A percentile compares a stretch with the other conserved stretches of the same genome.
Evolutionary conservation across 495 filamentous ascomycete genomes (phyloP).

Genomic region (Trichoderma erinaceum): DNA sequence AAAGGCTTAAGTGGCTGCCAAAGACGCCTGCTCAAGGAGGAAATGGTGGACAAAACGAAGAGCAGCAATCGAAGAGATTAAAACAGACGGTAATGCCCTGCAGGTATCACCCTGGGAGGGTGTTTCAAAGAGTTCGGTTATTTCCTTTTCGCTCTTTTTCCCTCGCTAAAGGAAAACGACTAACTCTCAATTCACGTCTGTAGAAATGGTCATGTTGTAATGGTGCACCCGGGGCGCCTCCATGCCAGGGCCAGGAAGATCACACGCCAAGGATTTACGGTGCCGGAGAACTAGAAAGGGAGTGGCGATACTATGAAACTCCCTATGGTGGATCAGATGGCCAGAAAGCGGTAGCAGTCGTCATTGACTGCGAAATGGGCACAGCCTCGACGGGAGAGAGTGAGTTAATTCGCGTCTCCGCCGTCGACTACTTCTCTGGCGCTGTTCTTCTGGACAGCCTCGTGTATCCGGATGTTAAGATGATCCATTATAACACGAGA

Average conservation of each 20-base stretch:
- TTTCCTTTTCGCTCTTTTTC: background rate
- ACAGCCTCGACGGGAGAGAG: slow-evolving; percentile 22
- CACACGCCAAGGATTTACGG: background rate
- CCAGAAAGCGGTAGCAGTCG: slow-evolving; percentile 26
- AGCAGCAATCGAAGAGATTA: background rate
- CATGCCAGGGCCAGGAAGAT: background rate
- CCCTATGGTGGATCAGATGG: background rate
- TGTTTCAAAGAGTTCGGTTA: background rate
- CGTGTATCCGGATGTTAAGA: slow-evolving; percentile 32
- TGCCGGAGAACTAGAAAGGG: background rate
- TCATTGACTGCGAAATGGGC: slow-evolving; percentile 49
- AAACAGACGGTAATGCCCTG: background rate
- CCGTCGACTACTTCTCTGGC: slow-evolving; percentile 41
- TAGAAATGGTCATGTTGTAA: slow-evolving; percentile 5
- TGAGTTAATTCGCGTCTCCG: slow-evolving; percentile 39
- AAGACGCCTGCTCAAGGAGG: background rate
- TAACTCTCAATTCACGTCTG: no score
- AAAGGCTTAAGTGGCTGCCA: background rate
- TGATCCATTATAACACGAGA: slow-evolving; percentile 35
- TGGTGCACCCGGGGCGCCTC: background rate
- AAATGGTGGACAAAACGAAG: background rate
- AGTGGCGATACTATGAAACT: background rate
- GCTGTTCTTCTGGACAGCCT: slow-evolving; percentile 37
- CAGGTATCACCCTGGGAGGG: background rate
- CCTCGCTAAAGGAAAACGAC: background rate